Evolutionary conservation across 75 land plant species (phyloP), one percentile per base, ranked within the genome.

Genomic region (Pinus tabuliformis): DNA sequence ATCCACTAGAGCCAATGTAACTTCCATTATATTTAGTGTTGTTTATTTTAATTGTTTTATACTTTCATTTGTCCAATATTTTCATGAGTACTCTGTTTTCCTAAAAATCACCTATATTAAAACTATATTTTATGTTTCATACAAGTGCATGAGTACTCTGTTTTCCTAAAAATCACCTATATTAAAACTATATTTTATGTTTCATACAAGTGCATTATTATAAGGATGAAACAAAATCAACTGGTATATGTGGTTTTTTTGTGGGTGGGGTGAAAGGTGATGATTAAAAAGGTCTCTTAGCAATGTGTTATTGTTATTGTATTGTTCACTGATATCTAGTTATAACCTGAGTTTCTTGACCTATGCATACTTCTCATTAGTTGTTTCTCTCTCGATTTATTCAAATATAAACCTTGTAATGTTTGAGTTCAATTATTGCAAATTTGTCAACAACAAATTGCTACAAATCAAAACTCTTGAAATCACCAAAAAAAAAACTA

Each of bases 191-290:
- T 65, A 14, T 9, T 26, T 6, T 22, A 9, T n/a, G 70, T 59
- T 2, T 59, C 6, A 16, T 3, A 57, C 77, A 94, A 95, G 95
- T 87, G 68, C 97, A 92, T 58, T 96, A 96, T 59, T 85, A 83
- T 78, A 90, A 94, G 74, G 89, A 89, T 80, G 93, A 94, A 20
- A 30, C 82, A 49, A 80, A 89, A 56, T 83, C 99, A 73, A 97
- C 98, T 60, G 97, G 99, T 58, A 97, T 97, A 49, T 97, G 99
- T 91, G 99, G 90, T 79, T 97, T 97, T 36, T 91, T 96, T 79
- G 97, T 97, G 73, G 86, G 89, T 54, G 89, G 93, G 54, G 95
- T 92, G 72, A 97, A 97, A 83, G 99, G 99, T 94, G 56, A 77
- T 79, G 0, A 8, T 5, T 56, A 37, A 30, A 75, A 56, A 4